phyloP scores from a whole-genome alignment of 73 alveolate genomes.

The Blepharisma stoltei region DNA sequence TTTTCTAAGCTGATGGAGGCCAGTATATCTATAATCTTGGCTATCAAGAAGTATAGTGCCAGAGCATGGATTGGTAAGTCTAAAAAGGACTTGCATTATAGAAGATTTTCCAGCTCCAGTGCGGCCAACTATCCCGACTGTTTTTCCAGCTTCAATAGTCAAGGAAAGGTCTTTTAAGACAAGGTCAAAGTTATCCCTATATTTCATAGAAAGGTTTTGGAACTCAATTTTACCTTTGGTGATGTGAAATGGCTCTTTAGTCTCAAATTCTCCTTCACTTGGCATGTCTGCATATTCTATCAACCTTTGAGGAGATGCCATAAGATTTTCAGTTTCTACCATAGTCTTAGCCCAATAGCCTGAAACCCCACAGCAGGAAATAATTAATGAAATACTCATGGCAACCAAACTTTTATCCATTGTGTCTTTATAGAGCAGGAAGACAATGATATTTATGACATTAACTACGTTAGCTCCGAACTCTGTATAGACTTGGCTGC shows the following conservation, averaged over 20 bases:
- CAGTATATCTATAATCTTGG: slow-evolving; percentile 40
- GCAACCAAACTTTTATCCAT: not conserved
- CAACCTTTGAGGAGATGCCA: slow-evolving; percentile 17
- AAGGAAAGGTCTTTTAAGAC: slow-evolving; percentile 9
- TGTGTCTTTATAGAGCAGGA: not conserved
- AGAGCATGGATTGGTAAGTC: slow-evolving; percentile 61
- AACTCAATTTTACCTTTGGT: slow-evolving; percentile 41
- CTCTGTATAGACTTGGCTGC: not conserved
- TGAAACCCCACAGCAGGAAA: not conserved
- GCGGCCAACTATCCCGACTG: slow-evolving; percentile 81
- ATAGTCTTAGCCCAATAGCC: not conserved
- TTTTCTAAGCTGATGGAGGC: slow-evolving; percentile 58
- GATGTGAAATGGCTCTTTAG: slow-evolving; percentile 19
- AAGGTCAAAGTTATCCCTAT: not conserved
- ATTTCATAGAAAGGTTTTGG: slow-evolving; percentile 32
- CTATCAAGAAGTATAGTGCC: slow-evolving; percentile 65
- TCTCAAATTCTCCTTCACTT: slow-evolving; percentile 11
- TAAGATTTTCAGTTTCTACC: not conserved
- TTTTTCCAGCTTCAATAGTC: slow-evolving; percentile 31
- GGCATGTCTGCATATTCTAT: not conserved
- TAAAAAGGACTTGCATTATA: slow-evolving; percentile 66
- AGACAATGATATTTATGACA: not conserved
- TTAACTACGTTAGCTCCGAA: not conserved
- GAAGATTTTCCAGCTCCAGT: slow-evolving; percentile 92
- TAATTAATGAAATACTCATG: not conserved